Conservation (phyloP, 345 rosid species). For the Streptanthus diversifolius region DNA sequence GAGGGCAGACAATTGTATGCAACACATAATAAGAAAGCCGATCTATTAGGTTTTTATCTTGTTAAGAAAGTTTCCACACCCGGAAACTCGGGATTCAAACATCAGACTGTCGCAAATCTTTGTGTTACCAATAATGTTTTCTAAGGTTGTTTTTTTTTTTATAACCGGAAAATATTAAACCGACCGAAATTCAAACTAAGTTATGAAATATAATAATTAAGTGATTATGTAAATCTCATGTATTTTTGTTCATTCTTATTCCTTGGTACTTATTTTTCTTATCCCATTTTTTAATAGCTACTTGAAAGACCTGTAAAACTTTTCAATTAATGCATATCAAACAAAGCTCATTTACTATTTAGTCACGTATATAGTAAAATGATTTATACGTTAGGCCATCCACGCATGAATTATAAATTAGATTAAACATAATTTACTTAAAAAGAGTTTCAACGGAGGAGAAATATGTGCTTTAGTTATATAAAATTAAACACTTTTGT, state of each 20-base stretch:
- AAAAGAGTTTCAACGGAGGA: neutral
- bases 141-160: no score
- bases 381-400: neutral
- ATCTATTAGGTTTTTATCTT: neutral
- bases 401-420: neutral
- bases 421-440: neutral
- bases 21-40: slow-evolving; percentile 4
- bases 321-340: neutral
- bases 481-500: neutral
- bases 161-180: neutral
- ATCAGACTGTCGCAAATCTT: slow-evolving; percentile 13
- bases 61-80: neutral
- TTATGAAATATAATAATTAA: neutral
- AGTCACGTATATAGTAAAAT: neutral
- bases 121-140: neutral
- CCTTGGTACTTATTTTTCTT: no score
- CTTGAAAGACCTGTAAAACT: neutral
- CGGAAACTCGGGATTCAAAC: slow-evolving; percentile 19
- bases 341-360: neutral
- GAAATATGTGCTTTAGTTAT: neutral
- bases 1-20: slow-evolving; percentile 5
- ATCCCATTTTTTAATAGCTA: no score
- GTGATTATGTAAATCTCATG: neutral
- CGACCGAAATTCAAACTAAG: neutral
- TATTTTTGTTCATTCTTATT: neutral